These are phyloP conservation scores for Malus sieversii DNA, from an alignment of 306 rosid genomes.

Conservation along the genomic window DNA sequence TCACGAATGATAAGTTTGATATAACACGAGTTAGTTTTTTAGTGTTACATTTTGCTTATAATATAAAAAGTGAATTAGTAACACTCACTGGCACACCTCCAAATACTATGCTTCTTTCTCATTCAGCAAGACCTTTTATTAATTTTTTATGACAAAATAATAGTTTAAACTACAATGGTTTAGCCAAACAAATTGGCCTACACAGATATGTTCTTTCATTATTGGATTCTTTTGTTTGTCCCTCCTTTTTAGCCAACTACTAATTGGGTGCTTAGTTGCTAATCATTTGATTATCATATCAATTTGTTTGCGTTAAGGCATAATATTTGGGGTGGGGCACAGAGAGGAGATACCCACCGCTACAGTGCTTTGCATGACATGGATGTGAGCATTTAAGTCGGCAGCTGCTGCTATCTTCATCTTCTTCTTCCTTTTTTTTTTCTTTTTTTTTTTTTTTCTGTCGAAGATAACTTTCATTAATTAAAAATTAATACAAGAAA, in stretches of 20 bases:
- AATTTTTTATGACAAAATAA: too few species aligned
- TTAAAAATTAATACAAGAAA: too few species aligned
- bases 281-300: not conserved
- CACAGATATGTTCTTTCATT: not conserved
- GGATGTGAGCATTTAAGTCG: too few species aligned
- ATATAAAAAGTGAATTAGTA: too few species aligned
- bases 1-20: not conserved
- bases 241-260: slow-evolving; percentile 14
- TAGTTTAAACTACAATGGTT: not conserved
- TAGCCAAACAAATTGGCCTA: too few species aligned
- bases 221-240: not conserved
- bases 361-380: too few species aligned
- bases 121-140: too few species aligned
- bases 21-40: not conserved
- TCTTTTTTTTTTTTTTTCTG: too few species aligned
- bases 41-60: not conserved
- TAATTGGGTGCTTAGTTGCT: slow-evolving; percentile 9
- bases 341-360: not conserved
- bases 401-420: too few species aligned
- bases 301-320: not conserved
- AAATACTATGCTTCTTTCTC: too few species aligned
- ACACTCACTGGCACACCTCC: too few species aligned
- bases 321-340: not conserved
- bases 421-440: fast-evolving
- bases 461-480: too few species aligned